Evolutionary conservation across 2,329 filamentous ascomycete genomes (phyloP), one percentile per base, ranked within the genome.

Genomic region (Aphanoascus verrucosus): DNA sequence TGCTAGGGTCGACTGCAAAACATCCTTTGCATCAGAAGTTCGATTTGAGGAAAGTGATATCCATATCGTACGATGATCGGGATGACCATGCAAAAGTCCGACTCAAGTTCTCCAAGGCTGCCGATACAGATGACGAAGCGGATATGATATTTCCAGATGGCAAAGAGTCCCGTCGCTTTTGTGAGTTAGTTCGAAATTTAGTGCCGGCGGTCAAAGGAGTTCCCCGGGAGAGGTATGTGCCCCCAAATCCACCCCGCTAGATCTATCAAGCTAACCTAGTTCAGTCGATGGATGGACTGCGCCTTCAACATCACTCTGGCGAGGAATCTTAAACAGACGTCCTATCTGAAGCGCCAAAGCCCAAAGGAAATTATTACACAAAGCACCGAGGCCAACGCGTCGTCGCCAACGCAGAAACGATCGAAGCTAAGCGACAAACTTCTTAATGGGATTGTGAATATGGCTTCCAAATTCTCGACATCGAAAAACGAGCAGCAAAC

Each of bases 211-310:
- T 57, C 17, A 55, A 42, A 19, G 31, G 23, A 9, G 5, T 32
- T 19, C n/a, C 20, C 5, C 52, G 42, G 28, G 8, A 23, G 49
- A 57, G 48, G 55, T 57, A 53, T 6, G 31, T n/a, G n/a, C 31
- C 3, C 31, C 19, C 9, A 6, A 14, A 37, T 20, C 15, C 11
- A n/a, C 20, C 5, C 17, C 28, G 5, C 6, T 43, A 8, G 5
- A 12, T 17, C 32, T 31, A 14, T 2, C 17, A 34, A 19, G 19
- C 48, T 56, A 54, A 56, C 48, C 35, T 20, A 15, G 34, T 19
- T 49, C 37, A 71, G 68, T 35, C 53, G 58, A 14, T 67, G 63
- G 61, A 66, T 72, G 64, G 60, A 69, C 35, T 61, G 38, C n/a
- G 38, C 38, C 1, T 54, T 54, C 32, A 19, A n/a, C 17, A 11